phyloP scores from a whole-genome alignment of 2,329 filamentous ascomycete species.

The Esteya vermicola region DNA sequence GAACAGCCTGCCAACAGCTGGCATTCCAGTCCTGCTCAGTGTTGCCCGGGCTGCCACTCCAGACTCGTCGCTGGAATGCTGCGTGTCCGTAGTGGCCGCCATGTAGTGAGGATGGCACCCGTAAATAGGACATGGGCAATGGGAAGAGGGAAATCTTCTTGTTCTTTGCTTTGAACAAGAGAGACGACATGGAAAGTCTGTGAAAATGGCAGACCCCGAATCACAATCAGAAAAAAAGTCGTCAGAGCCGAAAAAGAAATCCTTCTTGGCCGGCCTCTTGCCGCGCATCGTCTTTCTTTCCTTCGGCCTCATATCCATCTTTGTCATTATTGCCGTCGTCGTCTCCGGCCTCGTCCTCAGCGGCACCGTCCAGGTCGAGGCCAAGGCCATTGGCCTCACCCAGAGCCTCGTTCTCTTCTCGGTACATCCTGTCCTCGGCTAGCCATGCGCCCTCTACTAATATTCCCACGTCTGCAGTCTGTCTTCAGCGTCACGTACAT shows the following conservation, averaged over 20 bases:
- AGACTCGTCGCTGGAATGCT: background rate
- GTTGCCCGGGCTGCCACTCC: background rate
- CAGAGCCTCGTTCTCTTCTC: constrained; percentile 13
- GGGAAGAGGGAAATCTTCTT: no score
- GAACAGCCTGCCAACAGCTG: no score
- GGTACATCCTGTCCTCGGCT: constrained; percentile 1
- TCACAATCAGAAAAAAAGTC: no score
- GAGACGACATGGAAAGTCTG: background rate
- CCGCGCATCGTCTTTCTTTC: constrained; percentile 6
- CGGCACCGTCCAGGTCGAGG: constrained; percentile 8
- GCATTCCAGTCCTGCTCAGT: background rate
- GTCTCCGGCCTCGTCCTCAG: constrained; percentile 12
- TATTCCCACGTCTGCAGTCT: constrained; percentile 6
- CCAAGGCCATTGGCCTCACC: constrained; percentile 10
- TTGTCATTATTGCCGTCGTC: constrained; percentile 9
- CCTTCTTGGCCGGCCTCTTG: background rate
- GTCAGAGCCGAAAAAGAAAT: background rate
- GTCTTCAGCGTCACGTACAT: constrained; percentile 18
- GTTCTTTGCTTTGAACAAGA: no score
- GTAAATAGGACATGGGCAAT: no score
- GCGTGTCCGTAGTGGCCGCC: no score
- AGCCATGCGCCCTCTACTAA: background rate
- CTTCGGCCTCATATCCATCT: constrained; percentile 7
- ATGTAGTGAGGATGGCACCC: no score
- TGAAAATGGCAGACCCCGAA: background rate